Conservation (phyloP, 192 early-diverging fungal genomes). For the Neocallimastix lanati region DNA sequence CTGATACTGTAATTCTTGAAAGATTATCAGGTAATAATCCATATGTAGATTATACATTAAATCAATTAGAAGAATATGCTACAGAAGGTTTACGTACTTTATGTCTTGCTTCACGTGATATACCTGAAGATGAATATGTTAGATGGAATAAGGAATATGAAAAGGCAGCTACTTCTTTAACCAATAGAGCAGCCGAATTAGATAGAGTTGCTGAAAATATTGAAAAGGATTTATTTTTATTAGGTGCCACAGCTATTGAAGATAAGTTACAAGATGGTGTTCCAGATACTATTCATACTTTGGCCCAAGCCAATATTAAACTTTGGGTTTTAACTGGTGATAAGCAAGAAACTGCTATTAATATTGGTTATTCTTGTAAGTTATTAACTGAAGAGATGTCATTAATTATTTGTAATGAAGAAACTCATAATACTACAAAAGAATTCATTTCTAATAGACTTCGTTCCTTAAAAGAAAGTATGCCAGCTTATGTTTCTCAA, state of each 20-base stretch:
- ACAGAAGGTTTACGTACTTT: slow-evolving; percentile 69
- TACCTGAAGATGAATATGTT: slow-evolving; percentile 71
- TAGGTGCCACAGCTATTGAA: slow-evolving; percentile 97
- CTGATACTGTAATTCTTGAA: slow-evolving; percentile 92
- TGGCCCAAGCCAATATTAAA: slow-evolving; percentile 77
- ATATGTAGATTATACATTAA: slow-evolving; percentile 48
- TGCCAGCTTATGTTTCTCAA: slow-evolving; percentile 3
- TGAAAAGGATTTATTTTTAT: slow-evolving; percentile 74
- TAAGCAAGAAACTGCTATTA: slow-evolving; percentile 95
- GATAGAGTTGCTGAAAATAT: slow-evolving; percentile 89
- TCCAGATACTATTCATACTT: slow-evolving; percentile 90
- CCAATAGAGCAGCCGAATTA: slow-evolving; percentile 66
- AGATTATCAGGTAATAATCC: slow-evolving; percentile 56
- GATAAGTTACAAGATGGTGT: slow-evolving; percentile 97
- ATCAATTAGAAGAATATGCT: slow-evolving; percentile 42
- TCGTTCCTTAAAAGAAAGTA: slow-evolving; percentile 41
- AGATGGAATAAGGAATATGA: slow-evolving; percentile 33
- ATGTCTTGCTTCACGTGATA: slow-evolving; percentile 84
- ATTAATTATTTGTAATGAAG: slow-evolving; percentile 80
- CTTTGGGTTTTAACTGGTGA: slow-evolving; percentile 84
- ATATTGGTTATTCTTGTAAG: slow-evolving; percentile 95
- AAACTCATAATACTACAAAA: slow-evolving; percentile 79
- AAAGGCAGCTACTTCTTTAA: slow-evolving; percentile 59
- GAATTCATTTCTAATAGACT: slow-evolving; percentile 80
- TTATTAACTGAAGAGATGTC: slow-evolving; percentile 92